Base-by-base conservation (phyloP, 305 asterid species). In the Rubia tinctorum region DNA sequence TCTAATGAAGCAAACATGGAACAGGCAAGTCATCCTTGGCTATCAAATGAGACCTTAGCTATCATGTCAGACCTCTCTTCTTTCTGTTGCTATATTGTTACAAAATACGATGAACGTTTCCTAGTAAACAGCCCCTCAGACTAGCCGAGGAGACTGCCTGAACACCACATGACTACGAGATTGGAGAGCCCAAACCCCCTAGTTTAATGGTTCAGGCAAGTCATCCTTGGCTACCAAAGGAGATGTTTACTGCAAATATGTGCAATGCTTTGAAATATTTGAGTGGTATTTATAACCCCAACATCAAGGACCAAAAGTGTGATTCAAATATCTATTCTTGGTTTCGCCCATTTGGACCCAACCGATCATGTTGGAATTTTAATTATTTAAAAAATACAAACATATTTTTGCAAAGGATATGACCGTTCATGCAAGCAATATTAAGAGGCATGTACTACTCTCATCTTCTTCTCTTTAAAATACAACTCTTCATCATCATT, bases 11-110 rank as follows among this genome's bases (percentile, higher is more conserved):
- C 11, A 69, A 59, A 63, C 40, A 44, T 8, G 37, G 23, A 79
- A 60, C 79, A 79, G 91, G 92, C 95, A 89, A 89, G 92, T 86
- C 92, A 89, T 89, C 89, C 95, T 89, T 85, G 95, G 92, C 92
- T 89, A 87, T 84, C 89, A 78, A 83, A 86, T 82, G 49, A 71
- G 66, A 51, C 78, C 75, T 86, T 20, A 69, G 60, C 78, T 82
- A 64, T 77, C 94, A 84, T 84, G 83, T 61, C 53, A 83, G 86
- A 67, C 86, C 80, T 44, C 81, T 79, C 87, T 73, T 76, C 88
- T 49, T 49, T 49, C n/a, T 49, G 15, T 49, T 49, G 15, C n/a
- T 15, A 20, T 2, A 45, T 7, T 45, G 0, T 4, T 49, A 20
- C 12, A 49, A 2, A 17, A 45, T 45, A n/a, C n/a, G 55, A 47